Conservation (phyloP, 805 yeast genomes). For the Zygosaccharomyces bisporus region DNA sequence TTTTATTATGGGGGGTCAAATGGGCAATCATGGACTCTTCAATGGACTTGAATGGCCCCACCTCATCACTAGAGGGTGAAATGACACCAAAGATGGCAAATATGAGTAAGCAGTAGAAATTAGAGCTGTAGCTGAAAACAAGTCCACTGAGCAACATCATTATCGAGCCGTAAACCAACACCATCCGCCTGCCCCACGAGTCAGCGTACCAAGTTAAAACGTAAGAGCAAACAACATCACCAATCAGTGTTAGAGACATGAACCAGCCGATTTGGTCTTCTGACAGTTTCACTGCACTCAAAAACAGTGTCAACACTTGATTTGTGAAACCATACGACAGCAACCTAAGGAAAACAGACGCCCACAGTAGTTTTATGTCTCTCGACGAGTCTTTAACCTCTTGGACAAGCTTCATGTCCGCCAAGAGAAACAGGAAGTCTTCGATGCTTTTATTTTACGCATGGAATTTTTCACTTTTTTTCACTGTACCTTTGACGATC, state of each 20-base stretch:
- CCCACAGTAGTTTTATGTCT: conserved; percentile 64
- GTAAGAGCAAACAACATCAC: conserved; percentile 72
- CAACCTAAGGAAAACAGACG: conserved; percentile 66
- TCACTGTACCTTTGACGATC: conserved; percentile 1
- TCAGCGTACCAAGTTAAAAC: conserved; percentile 76
- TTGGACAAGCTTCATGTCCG: conserved; percentile 17
- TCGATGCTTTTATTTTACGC: too few species aligned
- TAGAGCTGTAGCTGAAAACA: conserved; percentile 54
- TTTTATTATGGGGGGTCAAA: conserved; percentile 56
- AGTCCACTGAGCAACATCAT: conserved; percentile 69
- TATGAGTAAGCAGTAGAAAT: conserved; percentile 50
- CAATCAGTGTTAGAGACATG: conserved; percentile 76
- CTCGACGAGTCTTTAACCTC: conserved; percentile 37
- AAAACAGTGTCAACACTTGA: conserved; percentile 67
- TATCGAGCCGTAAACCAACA: conserved; percentile 58
- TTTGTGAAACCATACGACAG: conserved; percentile 75
- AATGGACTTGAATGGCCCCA: conserved; percentile 84
- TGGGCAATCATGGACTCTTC: conserved; percentile 84
- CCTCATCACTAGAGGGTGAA: conserved; percentile 85
- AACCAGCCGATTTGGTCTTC: conserved; percentile 67
- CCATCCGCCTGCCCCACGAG: conserved; percentile 58
- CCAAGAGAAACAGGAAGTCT: not conserved
- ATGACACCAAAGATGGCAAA: conserved; percentile 85
- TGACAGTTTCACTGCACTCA: conserved; percentile 50
- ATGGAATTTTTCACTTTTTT: conserved; percentile 4